phyloP scores from a whole-genome alignment of 176 grass and related monocot species.

The Eragrostis curvula region DNA sequence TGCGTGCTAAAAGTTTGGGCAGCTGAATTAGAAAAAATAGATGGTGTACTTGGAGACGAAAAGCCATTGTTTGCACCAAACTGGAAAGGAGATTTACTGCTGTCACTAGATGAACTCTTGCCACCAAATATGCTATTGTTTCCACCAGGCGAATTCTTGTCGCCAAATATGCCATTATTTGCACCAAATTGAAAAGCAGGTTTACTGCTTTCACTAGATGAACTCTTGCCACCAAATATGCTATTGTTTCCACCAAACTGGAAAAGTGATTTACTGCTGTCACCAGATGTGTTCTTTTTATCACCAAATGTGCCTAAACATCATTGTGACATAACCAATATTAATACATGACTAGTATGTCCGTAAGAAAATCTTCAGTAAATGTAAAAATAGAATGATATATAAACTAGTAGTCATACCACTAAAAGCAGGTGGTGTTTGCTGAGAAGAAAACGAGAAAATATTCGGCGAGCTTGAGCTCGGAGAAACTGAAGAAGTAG shows the following conservation, averaged over 20 bases:
- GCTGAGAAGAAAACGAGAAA: slow-evolving; percentile 45
- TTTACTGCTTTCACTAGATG: slow-evolving; percentile 46
- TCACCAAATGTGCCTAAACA: slow-evolving; percentile 59
- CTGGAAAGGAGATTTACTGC: slow-evolving; percentile 54
- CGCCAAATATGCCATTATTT: slow-evolving; percentile 48
- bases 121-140: slow-evolving; percentile 47
- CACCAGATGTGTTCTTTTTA: slow-evolving; percentile 41
- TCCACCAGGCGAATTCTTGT: slow-evolving; percentile 26
- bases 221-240: slow-evolving; percentile 52
- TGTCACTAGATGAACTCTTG: slow-evolving; percentile 30
- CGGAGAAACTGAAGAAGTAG: slow-evolving; percentile 53
- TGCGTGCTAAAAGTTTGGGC: slow-evolving; percentile 56
- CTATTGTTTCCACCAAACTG: slow-evolving; percentile 56
- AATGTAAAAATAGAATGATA: slow-evolving; percentile 17
- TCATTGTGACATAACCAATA: slow-evolving; percentile 33
- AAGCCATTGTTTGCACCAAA: slow-evolving; percentile 65
- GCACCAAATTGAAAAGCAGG: slow-evolving; percentile 54
- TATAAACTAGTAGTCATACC: slow-evolving; percentile 44
- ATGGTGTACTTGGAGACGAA: slow-evolving; percentile 37
- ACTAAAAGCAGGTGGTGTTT: slow-evolving; percentile 38
- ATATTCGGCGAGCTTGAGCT: slow-evolving; percentile 49
- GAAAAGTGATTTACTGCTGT: slow-evolving; percentile 52
- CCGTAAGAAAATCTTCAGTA: slow-evolving; percentile 2
- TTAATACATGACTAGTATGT: slow-evolving; percentile 32
- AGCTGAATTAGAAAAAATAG: slow-evolving; percentile 58